Base-by-base conservation (phyloP, 2,329 filamentous ascomycete genomes). In the Aspergillus ruber region DNA sequence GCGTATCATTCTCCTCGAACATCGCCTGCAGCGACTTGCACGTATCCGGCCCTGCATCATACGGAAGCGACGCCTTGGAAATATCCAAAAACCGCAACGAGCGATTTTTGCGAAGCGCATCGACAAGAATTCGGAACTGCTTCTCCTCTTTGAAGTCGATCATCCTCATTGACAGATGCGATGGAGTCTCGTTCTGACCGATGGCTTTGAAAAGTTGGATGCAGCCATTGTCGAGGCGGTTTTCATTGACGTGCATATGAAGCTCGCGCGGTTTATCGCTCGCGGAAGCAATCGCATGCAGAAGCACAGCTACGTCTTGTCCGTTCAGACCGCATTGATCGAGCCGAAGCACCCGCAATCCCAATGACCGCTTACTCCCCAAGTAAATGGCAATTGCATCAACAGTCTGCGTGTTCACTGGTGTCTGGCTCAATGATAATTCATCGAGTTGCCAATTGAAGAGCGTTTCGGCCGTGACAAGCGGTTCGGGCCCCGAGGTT, bases 311-410 rank as follows among this genome's bases (percentile, higher is more conserved):
- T 23, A 86, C 76, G 57, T 86, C 82, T 43, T 73, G 72, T 3
- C 84, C 83, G 7, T 75, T 83, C 35, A 88, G 69, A 47, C 80
- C 81, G 56, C 83, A 85, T 58, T 85, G 81, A 55, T 86, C 81
- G 40, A 88, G 69, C 33, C 77, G 75, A n/a, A 88, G 63, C 51
- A 82, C 75, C 23, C 77, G 78, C 25, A 88, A 71, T 17, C 74
- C 76, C 44, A 76, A 71, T 5, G 84, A 88, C 52, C 79, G 76
- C 32, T 78, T 69, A 54, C 79, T 82, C 8, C 74, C 70, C 25
- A 88, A 74, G 60, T 87, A 88, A 18, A 77, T 79, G 18, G 79
- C 74, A 38, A 88, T 77, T 0, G 83, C 78, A 54, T 85, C 82
- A 1, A 87, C 76, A 4, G 81, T 85, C 52, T 79, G 74, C 36